These are phyloP conservation scores for Suillus sp. DNA, from an alignment of 768 basidiomycete species.

Conservation along the genomic window DNA sequence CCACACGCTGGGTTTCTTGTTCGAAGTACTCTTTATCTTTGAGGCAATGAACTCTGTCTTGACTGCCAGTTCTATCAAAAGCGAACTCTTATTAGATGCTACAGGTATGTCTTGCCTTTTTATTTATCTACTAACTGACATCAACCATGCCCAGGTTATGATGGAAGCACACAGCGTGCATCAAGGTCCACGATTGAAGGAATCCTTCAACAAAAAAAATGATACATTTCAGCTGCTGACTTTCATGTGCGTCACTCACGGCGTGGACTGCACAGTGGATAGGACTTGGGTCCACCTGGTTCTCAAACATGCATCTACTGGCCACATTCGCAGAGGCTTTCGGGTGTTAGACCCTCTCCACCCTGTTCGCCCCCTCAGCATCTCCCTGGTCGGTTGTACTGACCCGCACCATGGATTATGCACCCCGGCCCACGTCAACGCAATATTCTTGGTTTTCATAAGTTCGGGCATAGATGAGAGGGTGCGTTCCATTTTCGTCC, in stretches of 20 bases:
- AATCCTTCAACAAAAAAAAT: not conserved
- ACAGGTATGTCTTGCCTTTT: not conserved
- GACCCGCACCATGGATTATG: not conserved
- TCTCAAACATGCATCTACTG: not conserved
- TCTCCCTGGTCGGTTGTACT: not conserved
- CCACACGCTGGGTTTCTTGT: not conserved
- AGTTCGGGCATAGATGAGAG: not conserved
- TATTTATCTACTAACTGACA: not conserved
- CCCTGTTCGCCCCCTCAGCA: not conserved
- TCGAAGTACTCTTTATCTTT: not conserved
- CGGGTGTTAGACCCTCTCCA: not conserved
- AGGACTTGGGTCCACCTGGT: not conserved
- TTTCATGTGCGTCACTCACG: not conserved
- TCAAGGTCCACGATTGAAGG: not conserved
- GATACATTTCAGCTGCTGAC: not conserved
- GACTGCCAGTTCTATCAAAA: not conserved
- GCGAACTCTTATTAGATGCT: not conserved
- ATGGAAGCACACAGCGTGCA: not conserved
- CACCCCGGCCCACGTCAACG: not conserved
- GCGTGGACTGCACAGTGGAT: not conserved
- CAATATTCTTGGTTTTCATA: not conserved
- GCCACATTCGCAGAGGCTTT: not conserved
- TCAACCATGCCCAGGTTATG: not conserved
- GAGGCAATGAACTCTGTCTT: not conserved
- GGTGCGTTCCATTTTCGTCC: not conserved